Evolutionary conservation across 2,329 filamentous ascomycete species (phyloP).

Genomic region (Peltaster fructicola): DNA sequence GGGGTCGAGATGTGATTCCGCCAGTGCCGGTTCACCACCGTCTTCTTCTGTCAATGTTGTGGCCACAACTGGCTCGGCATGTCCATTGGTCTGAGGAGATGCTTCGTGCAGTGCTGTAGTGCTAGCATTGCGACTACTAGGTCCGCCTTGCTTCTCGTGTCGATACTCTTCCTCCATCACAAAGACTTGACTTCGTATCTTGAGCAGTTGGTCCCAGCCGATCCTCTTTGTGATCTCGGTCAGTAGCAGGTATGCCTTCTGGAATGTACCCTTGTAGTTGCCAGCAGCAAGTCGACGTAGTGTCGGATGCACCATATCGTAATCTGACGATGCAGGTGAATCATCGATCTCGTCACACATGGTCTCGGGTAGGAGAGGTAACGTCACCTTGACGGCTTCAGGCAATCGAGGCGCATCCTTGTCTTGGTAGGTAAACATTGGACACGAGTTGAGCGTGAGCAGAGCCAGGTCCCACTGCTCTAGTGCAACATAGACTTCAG

Average conservation of each 20-base stretch:
- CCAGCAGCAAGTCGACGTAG: constrained; percentile 73
- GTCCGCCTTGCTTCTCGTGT: constrained; percentile 52
- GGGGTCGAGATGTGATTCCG: constrained; percentile 15
- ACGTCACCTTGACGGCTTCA: constrained; percentile 69
- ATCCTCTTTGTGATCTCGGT: constrained; percentile 95
- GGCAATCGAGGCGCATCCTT: constrained; percentile 93
- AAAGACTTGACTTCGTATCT: constrained; percentile 90
- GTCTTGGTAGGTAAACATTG: constrained; percentile 99
- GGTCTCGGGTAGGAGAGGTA: constrained; percentile 77
- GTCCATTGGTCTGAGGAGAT: constrained; percentile 28
- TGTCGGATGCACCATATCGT: constrained; percentile 74
- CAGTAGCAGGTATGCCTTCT: constrained; percentile 81
- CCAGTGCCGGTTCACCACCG: constrained; percentile 12
- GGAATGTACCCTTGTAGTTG: constrained; percentile 84
- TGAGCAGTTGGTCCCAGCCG: constrained; percentile 90
- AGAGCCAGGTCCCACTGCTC: constrained; percentile 96
- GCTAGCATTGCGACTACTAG: constrained; percentile 53
- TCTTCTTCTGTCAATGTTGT: constrained; percentile 15
- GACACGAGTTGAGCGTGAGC: constrained; percentile 90
- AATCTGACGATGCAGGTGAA: constrained; percentile 57
- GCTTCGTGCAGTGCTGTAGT: constrained; percentile 60
- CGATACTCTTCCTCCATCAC: constrained; percentile 99
- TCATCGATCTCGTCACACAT: constrained; percentile 93
- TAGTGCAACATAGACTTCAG: constrained; percentile 81
- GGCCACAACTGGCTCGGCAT: constrained; percentile 21